Evolutionary conservation across 805 yeast species (phyloP).

Genomic region (Ogataea henricii): DNA sequence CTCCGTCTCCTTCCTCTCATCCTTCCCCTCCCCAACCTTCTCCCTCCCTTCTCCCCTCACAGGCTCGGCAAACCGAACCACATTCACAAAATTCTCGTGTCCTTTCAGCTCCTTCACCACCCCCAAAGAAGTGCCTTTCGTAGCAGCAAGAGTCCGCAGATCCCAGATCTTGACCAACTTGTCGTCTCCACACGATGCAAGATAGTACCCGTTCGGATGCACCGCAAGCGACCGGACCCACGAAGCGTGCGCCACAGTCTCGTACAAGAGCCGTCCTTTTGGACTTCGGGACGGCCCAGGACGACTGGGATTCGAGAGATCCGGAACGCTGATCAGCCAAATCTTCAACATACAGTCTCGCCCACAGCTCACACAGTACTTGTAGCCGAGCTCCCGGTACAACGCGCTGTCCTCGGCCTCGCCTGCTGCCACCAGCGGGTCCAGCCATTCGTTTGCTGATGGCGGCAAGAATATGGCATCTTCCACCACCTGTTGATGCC

Average conservation of each 20-base stretch:
- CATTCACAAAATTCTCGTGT: constrained; percentile 78
- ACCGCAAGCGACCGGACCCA: constrained; percentile 76
- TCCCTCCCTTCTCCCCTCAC: constrained; percentile 22
- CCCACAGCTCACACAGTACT: constrained; percentile 76
- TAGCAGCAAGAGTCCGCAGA: constrained; percentile 36
- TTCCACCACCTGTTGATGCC: constrained; percentile 86
- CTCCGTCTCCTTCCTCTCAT: constrained; percentile 13
- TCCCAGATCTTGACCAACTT: constrained; percentile 80
- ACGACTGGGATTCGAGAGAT: constrained; percentile 41
- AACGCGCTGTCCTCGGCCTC: constrained; percentile 16
- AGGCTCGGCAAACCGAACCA: constrained; percentile 56
- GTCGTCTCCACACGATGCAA: constrained; percentile 80
- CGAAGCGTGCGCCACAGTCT: constrained; percentile 74
- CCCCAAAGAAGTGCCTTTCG: constrained; percentile 34
- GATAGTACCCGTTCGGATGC: constrained; percentile 75
- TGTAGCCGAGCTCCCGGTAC: constrained; percentile 52
- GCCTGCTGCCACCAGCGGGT: constrained; percentile 39
- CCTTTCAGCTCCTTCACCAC: constrained; percentile 43
- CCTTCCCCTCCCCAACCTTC: not conserved
- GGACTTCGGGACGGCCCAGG: constrained; percentile 56
- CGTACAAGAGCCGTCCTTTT: constrained; percentile 58
- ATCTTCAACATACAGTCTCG: constrained; percentile 73
- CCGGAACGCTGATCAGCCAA: constrained; percentile 78
- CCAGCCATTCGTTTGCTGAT: constrained; percentile 48
- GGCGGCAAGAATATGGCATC: constrained; percentile 66